Base-by-base conservation (phyloP, 2,329 filamentous ascomycete genomes). In the Akanthomyces muscarius region DNA sequence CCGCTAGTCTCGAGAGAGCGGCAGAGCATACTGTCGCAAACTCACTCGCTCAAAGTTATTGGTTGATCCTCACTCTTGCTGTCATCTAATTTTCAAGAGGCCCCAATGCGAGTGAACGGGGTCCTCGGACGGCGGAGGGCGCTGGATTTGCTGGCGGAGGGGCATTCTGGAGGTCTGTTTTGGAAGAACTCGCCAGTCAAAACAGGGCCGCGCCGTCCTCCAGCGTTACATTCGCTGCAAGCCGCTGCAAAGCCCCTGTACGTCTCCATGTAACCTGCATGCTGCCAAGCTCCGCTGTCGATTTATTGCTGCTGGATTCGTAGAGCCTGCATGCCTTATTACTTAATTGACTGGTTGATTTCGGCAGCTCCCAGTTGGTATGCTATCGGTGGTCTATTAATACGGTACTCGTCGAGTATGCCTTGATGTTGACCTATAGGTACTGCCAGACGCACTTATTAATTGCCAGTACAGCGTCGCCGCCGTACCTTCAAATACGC, bases 181-280 rank as follows among this genome's bases (percentile, higher is more conserved):
- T 36, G 33, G 33, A 10, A 47, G 42, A 47, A 47, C 41, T 11
- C 42, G 38, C 54, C 42, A 47, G 41, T 47, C 4, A 48, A 23
- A 45, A 25, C 42, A 60, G 48, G 42, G 47, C 23, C 36, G 44
- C 48, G 47, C 23, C 23, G 36, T 16, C 23, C 7, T 41, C 47
- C 38, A 60, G 57, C 47, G 57, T 60, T 28, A 36, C 47, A 60
- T 38, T 60, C 47, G 47, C 57, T 60, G 57, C 48, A 60, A 52
- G 48, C 47, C 33, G 23, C 44, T 60, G 57, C 47, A 48, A 48
- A 44, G 44, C 56, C 56, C 56, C 56, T 59, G 56, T 59, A 8
- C 25, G 6, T n/a, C 56, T 38, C 56, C 44, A 59, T 50, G 56
- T 30, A 59, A 50, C 44, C 30, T 50, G 44, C 44, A 50, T 50